A percentile compares a stretch with the other conserved stretches of the same genome.
phyloP scores from a whole-genome alignment of 768 basidiomycete species.

The Tephrocybe sp. region DNA sequence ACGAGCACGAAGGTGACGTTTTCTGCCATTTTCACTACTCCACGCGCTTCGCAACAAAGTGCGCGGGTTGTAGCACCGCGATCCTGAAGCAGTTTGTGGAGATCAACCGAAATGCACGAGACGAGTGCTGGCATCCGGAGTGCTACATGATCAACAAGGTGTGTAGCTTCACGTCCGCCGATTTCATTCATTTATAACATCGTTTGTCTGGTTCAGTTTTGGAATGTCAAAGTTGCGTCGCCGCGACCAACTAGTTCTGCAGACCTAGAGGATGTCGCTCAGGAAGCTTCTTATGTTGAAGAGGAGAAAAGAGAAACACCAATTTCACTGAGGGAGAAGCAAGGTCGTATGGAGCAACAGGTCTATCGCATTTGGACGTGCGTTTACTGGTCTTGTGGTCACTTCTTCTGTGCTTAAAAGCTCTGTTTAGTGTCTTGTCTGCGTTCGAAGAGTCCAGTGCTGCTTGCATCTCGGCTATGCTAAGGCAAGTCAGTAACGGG shows the following conservation, averaged over 20 bases:
- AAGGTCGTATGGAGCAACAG: conserved; percentile 92
- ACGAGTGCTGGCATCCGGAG: conserved; percentile 99
- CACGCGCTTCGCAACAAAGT: conserved; percentile 97
- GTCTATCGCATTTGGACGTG: conserved; percentile 99
- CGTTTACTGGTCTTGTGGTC: conserved; percentile 29
- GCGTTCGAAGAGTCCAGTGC: conserved; percentile 99
- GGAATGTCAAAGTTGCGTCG: conserved; percentile 94
- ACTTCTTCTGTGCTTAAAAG: conserved; percentile 10
- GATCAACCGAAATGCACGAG: conserved; percentile 96
- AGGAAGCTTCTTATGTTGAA: conserved; percentile 58
- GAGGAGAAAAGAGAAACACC: conserved; percentile 84
- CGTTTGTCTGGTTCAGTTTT: conserved; percentile 59
- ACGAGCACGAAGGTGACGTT: conserved; percentile 97
- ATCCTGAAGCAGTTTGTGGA: conserved; percentile 99
- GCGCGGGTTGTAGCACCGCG: conserved; percentile 94
- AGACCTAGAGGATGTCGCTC: conserved; percentile 47
- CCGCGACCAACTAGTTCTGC: conserved; percentile 64
- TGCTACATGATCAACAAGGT: conserved; percentile 99
- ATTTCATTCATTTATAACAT: conserved; percentile 4
- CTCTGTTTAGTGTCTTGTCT: conserved; percentile 69
- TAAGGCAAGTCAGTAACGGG: conserved; percentile 94
- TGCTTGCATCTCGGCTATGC: conserved; percentile 98
- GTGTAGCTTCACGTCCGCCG: conserved; percentile 16
- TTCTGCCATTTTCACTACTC: conserved; percentile 99
- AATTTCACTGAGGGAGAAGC: conserved; percentile 80